Base-by-base conservation (phyloP, 805 yeast species). In the Wickerhamiella brachini region DNA sequence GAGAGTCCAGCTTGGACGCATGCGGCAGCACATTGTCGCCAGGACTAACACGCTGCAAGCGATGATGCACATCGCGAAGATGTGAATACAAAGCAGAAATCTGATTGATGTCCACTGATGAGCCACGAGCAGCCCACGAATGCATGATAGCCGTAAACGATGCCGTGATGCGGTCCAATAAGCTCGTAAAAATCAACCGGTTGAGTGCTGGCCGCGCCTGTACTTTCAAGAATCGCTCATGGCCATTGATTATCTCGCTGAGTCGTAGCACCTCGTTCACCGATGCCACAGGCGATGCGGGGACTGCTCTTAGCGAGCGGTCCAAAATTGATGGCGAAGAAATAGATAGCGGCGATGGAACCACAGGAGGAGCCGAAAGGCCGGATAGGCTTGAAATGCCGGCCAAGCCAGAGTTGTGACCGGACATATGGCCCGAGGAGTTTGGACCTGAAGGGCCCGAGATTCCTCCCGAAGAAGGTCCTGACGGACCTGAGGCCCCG, bases 21-120 rank as follows among this genome's bases (percentile, higher is more conserved):
- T 45, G 23, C 21, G 51, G 52, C n/a, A 44, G 48, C 38, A 52
- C 48, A 45, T 47, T 49, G 37, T 56, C 52, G 51, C 47, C 52
- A 44, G 55, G 43, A 26, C 52, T 51, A n/a, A 51, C 45, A 15
- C 53, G 42, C 48, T 49, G 38, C 41, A 52, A 38, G 24, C 51
- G 45, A 21, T 48, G 12, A 44, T 49, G 31, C 1, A 59, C 53
- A 18, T 57, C 60, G 6, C 61, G 53, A 1, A 60, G 48, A 22
- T 59, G 62, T 31, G 59, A 55, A 49, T 45, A 60, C 7, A 50
- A 49, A 0, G 43, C 6, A 2, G 53, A 39, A 26, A 60, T 15
- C 20, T 37, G 41, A 20, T 37, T 37, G 41, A 37, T 37, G 44
- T 60, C 63, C 12, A 44, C 44, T 1, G 23, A 9, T 5, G 46